These are phyloP conservation scores for Geotrichum siamense DNA, from an alignment of 1,139 yeast species.

Conservation along the genomic window DNA sequence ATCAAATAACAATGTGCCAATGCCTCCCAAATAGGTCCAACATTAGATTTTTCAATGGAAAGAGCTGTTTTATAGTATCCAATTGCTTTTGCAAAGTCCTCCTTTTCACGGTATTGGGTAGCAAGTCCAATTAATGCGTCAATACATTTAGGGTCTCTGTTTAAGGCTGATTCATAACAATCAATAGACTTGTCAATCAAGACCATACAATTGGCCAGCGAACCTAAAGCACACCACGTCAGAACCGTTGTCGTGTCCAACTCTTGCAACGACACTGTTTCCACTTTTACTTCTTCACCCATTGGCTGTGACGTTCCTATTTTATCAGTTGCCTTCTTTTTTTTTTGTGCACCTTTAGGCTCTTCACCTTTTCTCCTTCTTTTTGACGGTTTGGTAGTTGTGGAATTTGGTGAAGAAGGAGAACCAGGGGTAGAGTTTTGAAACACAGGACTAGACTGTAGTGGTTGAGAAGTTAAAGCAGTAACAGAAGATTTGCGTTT, in stretches of 20 bases:
- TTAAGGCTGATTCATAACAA: slow-evolving; percentile 80
- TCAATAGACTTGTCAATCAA: slow-evolving; percentile 84
- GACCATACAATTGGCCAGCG: slow-evolving; percentile 81
- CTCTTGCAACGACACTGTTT: slow-evolving; percentile 39
- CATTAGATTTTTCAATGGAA: slow-evolving; percentile 62
- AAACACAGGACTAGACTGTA: slow-evolving; percentile 7
- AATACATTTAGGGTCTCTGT: slow-evolving; percentile 79
- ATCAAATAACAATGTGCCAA: slow-evolving; percentile 93
- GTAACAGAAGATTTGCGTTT: not conserved
- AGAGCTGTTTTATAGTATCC: slow-evolving; percentile 87
- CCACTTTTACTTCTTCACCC: slow-evolving; percentile 4
- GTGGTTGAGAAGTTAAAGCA: not conserved
- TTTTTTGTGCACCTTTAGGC: too few relatives aligned
- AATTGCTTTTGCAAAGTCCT: slow-evolving; percentile 87
- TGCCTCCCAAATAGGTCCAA: slow-evolving; percentile 96
- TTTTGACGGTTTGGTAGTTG: not conserved
- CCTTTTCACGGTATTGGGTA: slow-evolving; percentile 78
- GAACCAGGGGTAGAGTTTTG: slow-evolving; percentile 11
- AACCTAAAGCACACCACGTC: slow-evolving; percentile 86
- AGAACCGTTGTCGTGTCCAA: slow-evolving; percentile 58
- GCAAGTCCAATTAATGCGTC: slow-evolving; percentile 82
- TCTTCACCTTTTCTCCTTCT: slow-evolving; percentile 6
- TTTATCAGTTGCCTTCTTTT: not conserved
- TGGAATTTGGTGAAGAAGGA: slow-evolving; percentile 8
- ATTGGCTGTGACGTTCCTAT: too few relatives aligned